A percentile compares a stretch with the other conserved stretches of the same genome.
These are phyloP conservation scores for Arthrobotrys iridis DNA, from an alignment of 2,329 filamentous ascomycete species.

Conservation along the genomic window DNA sequence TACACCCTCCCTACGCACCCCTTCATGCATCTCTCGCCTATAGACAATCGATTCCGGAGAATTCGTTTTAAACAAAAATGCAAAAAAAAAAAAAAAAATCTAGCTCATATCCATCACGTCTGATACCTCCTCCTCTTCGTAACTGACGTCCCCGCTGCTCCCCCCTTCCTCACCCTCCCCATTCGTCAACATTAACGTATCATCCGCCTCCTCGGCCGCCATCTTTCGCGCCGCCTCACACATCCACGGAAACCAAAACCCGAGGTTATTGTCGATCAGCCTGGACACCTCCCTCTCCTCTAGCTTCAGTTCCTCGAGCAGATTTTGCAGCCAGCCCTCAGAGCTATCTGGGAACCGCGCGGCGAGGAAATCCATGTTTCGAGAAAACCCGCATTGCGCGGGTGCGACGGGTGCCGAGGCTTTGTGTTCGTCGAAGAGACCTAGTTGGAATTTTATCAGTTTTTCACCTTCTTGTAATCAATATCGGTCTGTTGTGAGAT, in stretches of 20 bases:
- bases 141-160: slow-evolving; percentile 58
- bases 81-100: neutral
- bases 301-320: slow-evolving; percentile 39
- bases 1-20: neutral
- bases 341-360: slow-evolving; percentile 25
- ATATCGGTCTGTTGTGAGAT: neutral
- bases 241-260: slow-evolving; percentile 54
- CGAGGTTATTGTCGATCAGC: slow-evolving; percentile 45
- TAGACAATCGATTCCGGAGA: too few relatives aligned
- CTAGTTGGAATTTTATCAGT: neutral
- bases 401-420: slow-evolving; percentile 33
- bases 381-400: neutral
- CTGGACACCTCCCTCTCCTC: slow-evolving; percentile 5
- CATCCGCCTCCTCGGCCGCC: slow-evolving; percentile 44
- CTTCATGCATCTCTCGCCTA: too few relatives aligned
- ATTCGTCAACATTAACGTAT: slow-evolving; percentile 27
- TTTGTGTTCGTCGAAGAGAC: slow-evolving; percentile 50
- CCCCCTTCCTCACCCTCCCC: neutral
- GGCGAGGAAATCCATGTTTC: slow-evolving; percentile 24
- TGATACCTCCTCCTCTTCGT: slow-evolving; percentile 59
- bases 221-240: slow-evolving; percentile 43
- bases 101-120: slow-evolving; percentile 56
- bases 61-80: too few relatives aligned
- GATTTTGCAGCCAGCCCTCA: slow-evolving; percentile 29
- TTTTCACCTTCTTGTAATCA: neutral